phyloP scores from a whole-genome alignment of 495 filamentous ascomycete species.

The Schizothecium vesticola region DNA sequence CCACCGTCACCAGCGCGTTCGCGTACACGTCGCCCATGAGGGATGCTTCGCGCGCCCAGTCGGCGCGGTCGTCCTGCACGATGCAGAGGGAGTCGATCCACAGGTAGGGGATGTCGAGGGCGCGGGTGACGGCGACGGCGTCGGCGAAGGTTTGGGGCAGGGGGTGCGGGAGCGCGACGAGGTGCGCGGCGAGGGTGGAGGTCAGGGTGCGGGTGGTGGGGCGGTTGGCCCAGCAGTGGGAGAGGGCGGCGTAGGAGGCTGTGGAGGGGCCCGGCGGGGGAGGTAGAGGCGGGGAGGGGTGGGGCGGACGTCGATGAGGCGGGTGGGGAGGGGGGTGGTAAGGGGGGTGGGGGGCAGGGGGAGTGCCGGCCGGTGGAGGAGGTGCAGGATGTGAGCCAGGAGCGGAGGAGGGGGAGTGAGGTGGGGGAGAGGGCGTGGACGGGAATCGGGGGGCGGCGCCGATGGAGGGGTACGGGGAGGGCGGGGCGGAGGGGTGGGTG shows the following conservation, averaged over 20 bases:
- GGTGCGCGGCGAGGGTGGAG: not conserved
- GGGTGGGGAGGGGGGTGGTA: not conserved
- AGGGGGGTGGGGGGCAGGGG: not conserved
- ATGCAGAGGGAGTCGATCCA: constrained; percentile 2
- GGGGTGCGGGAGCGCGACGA: not conserved
- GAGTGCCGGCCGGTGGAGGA: not conserved
- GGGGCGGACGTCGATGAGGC: not conserved
- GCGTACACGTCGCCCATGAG: not conserved
- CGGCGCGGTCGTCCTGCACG: not conserved
- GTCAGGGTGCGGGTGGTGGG: not conserved
- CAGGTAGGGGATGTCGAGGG: not conserved
- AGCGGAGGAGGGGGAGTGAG: not conserved
- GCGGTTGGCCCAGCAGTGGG: not conserved
- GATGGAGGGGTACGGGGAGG: not conserved
- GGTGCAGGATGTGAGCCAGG: not conserved
- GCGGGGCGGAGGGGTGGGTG: not conserved
- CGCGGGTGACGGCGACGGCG: not conserved
- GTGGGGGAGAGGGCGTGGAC: not conserved
- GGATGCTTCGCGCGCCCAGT: not conserved
- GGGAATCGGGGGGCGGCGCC: not conserved
- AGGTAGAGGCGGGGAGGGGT: not conserved
- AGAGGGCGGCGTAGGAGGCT: not conserved
- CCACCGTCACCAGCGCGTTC: not conserved
- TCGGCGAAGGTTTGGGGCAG: not conserved
- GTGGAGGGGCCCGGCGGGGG: not conserved